Base-by-base conservation (phyloP, 148 eudicot genomes). In the Heliosperma pusillum region DNA sequence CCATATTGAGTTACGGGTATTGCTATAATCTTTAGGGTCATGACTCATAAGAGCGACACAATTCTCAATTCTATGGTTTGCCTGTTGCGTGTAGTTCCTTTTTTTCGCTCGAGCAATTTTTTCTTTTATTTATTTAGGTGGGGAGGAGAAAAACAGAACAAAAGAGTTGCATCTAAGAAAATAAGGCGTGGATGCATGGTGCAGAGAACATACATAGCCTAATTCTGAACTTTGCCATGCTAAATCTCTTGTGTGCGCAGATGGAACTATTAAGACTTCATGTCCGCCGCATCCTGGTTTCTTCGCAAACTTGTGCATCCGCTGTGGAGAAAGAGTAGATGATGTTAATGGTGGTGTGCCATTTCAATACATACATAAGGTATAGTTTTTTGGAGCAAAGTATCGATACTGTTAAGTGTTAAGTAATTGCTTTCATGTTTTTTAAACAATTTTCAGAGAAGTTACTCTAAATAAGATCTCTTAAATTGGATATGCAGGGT, bases 291-390 rank as follows among this genome's bases (percentile, higher is more conserved):
- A 84, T 61, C 83, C 83, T 66, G 87, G 87, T 53, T 82, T 70
- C 52, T 36, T 82, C 40, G 67, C 71, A 67, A 85, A 72, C 47
- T 70, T 84, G 78, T 84, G 87, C 69, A 79, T 82, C 53, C 53
- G 61, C 29, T 92, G 97, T 81, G 95, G 93, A 71, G 76, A 85
- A 78, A 83, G 26, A 63, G 63, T 77, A 69, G 93, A 87, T 67
- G 86, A 81, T 76, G 85, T 80, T 11, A 78, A 81, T 73, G 92
- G 91, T 71, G 92, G 89, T 69, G 92, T 91, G 73, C 82, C 87
- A 73, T 78, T 91, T 74, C 82, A 85, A 5, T 93, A 91, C 80
- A 91, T 93, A 71, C 88, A 90, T 44, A 84, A 94, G 97, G 97
- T 94, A 78, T 53, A 22, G 44, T 56, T 71, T 60, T 68, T 67